These are phyloP conservation scores for Scheffersomyces parashehatae DNA, from an alignment of 1,139 yeast genomes.

Conservation along the genomic window DNA sequence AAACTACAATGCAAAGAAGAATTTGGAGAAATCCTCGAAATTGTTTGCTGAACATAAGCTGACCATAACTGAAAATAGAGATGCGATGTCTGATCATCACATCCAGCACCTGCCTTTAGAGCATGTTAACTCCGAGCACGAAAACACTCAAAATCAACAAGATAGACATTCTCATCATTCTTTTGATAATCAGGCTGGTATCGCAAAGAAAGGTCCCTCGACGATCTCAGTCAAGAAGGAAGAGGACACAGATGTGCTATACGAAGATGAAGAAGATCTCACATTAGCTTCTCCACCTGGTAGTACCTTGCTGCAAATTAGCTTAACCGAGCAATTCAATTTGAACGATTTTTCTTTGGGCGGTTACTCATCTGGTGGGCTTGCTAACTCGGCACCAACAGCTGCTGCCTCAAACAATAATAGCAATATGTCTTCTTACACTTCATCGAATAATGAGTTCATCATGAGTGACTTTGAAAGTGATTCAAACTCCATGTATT, in stretches of 20 bases:
- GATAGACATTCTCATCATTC: not conserved
- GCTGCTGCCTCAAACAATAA: constrained; percentile 1
- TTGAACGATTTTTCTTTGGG: constrained; percentile 21
- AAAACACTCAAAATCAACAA: not conserved
- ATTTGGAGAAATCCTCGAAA: constrained; percentile 25
- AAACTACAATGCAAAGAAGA: constrained; percentile 19
- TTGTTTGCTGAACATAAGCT: constrained; percentile 36
- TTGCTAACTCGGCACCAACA: constrained; percentile 4
- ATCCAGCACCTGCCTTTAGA: not conserved
- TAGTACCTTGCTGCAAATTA: constrained; percentile 7
- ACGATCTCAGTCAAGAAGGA: not conserved
- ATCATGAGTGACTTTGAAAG: constrained; percentile 23
- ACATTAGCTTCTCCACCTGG: constrained; percentile 2
- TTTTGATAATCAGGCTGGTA: not conserved
- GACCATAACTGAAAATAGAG: constrained; percentile 6
- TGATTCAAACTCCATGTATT: constrained; percentile 21
- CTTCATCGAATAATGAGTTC: constrained; percentile 11
- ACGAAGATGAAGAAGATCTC: not conserved
- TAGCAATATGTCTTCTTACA: constrained; percentile 1
- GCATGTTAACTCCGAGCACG: constrained; percentile 7
- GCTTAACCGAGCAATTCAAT: constrained; percentile 10
- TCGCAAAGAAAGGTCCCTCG: not conserved
- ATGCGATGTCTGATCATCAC: constrained; percentile 5
- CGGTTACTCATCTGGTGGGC: constrained; percentile 13
- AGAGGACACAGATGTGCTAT: constrained; percentile 4